Evolutionary conservation across 1,139 yeast species (phyloP).

Genomic region (Magnusiomyces ingens): DNA sequence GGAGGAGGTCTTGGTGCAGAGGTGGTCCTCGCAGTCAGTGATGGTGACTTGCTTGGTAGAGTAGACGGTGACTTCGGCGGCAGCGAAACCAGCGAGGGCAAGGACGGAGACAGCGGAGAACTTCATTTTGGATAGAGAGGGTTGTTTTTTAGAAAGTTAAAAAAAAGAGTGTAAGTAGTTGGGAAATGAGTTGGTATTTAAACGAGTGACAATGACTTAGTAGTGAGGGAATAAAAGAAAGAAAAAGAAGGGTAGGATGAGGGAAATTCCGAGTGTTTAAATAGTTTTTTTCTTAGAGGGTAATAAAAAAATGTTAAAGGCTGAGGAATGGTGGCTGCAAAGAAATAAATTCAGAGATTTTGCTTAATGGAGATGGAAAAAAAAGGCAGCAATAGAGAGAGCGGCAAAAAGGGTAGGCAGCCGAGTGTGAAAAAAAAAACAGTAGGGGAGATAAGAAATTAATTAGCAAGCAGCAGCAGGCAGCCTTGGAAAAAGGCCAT

Average conservation of each 20-base stretch:
- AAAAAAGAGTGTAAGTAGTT: conserved; percentile 2
- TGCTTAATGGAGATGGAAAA: too few relatives aligned
- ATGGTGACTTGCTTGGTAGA: conserved; percentile 11
- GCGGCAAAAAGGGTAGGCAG: too few relatives aligned
- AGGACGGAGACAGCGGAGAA: neutral
- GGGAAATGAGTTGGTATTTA: neutral
- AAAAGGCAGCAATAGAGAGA: too few relatives aligned
- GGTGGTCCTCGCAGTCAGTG: conserved; percentile 10
- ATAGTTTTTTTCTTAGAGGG: too few relatives aligned
- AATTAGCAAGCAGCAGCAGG: too few relatives aligned
- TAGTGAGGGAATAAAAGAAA: neutral
- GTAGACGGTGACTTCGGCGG: conserved; percentile 9
- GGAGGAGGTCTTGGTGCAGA: conserved; percentile 8
- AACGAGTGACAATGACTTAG: neutral
- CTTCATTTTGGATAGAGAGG: neutral
- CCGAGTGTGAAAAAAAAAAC: too few relatives aligned
- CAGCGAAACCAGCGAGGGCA: neutral
- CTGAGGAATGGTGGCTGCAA: too few relatives aligned
- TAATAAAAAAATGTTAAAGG: too few relatives aligned
- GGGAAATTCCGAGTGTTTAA: neutral
- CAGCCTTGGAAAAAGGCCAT: too few relatives aligned
- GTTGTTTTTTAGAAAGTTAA: neutral
- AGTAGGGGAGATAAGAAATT: too few relatives aligned
- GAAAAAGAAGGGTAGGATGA: neutral
- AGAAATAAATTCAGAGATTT: too few relatives aligned